Percentiles rank a stretch among this genome's conserved stretches.
Conservation (phyloP, 768 basidiomycete genomes). For the Coprinellus aureogranulatus region DNA sequence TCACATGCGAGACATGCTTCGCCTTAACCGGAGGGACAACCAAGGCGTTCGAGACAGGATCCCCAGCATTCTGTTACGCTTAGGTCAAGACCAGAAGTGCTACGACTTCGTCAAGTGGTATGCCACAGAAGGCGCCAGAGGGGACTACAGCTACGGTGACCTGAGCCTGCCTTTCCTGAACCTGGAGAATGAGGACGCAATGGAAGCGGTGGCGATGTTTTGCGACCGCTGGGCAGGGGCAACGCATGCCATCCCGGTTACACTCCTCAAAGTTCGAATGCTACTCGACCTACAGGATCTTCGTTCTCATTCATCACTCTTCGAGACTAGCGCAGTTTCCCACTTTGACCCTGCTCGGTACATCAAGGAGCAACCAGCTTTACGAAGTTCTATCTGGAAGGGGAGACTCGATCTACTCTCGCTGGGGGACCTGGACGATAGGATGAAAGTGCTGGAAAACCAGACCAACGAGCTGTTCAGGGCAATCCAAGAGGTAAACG, state of each 20-base stretch:
- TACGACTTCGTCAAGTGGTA: constrained; percentile 15
- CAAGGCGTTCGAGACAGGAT: constrained; percentile 8
- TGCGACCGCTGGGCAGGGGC: not conserved
- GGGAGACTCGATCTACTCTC: not conserved
- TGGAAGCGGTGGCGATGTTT: constrained; percentile 5
- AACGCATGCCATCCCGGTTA: not conserved
- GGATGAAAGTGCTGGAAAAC: constrained; percentile 3
- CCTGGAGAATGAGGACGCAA: constrained; percentile 8
- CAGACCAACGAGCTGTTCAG: constrained; percentile 6
- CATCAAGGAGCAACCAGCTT: no score
- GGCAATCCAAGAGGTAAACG: not conserved
- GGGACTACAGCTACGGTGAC: constrained; percentile 8
- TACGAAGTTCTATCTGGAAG: not conserved
- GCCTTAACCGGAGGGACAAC: constrained; percentile 12
- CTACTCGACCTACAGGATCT: constrained; percentile 3
- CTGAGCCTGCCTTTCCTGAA: constrained; percentile 5
- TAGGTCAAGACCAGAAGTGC: constrained; percentile 8
- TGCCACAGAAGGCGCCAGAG: not conserved
- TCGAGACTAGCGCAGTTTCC: no score
- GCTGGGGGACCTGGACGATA: not conserved
- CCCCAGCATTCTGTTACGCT: constrained; percentile 7
- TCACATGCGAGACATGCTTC: constrained; percentile 11
- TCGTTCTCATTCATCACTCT: not conserved
- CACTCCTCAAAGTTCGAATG: constrained; percentile 4
- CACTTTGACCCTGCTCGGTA: no score